phyloP scores from a whole-genome alignment of 1,139 yeast genomes.

The Kodamaea derodonti region DNA sequence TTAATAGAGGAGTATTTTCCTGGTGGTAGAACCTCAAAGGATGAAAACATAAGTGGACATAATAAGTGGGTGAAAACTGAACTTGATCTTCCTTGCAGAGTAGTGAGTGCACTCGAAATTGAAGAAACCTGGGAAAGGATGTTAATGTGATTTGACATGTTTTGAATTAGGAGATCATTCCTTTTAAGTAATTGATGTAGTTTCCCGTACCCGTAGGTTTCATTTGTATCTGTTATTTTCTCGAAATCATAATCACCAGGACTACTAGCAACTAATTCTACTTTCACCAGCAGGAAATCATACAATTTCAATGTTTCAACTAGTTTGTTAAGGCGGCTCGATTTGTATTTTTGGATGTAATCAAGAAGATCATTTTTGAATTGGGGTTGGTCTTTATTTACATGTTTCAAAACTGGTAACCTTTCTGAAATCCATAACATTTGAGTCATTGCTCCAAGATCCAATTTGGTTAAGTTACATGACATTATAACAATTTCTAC shows the following conservation, averaged over 20 bases:
- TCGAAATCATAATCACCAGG: constrained; percentile 38
- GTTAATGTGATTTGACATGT: constrained; percentile 19
- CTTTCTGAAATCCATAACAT: constrained; percentile 62
- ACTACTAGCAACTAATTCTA: constrained; percentile 54
- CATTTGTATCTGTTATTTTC: constrained; percentile 10
- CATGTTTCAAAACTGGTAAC: constrained; percentile 15
- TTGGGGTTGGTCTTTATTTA: neutral
- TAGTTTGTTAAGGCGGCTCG: constrained; percentile 23
- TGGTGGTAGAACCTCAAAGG: constrained; percentile 20
- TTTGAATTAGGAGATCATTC: constrained; percentile 26
- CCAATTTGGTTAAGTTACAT: constrained; percentile 52
- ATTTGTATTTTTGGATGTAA: constrained; percentile 43
- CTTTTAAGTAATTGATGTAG: constrained; percentile 39
- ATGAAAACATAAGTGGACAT: constrained; percentile 39
- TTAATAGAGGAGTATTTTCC: constrained; percentile 23
- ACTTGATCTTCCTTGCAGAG: constrained; percentile 25
- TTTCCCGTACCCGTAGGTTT: constrained; percentile 49
- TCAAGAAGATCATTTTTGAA: constrained; percentile 36
- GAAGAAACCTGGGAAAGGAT: constrained; percentile 57
- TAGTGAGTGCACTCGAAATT: constrained; percentile 51
- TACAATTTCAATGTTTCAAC: constrained; percentile 24
- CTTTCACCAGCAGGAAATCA: constrained; percentile 46
- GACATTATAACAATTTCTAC: constrained; percentile 57
- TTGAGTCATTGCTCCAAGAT: constrained; percentile 57
- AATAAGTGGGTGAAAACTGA: constrained; percentile 57